A percentile compares a stretch with the other conserved stretches of the same genome.
Evolutionary conservation across 1,284 basidiomycete species (phyloP).

Genomic region (Schizophyllum amplum): DNA sequence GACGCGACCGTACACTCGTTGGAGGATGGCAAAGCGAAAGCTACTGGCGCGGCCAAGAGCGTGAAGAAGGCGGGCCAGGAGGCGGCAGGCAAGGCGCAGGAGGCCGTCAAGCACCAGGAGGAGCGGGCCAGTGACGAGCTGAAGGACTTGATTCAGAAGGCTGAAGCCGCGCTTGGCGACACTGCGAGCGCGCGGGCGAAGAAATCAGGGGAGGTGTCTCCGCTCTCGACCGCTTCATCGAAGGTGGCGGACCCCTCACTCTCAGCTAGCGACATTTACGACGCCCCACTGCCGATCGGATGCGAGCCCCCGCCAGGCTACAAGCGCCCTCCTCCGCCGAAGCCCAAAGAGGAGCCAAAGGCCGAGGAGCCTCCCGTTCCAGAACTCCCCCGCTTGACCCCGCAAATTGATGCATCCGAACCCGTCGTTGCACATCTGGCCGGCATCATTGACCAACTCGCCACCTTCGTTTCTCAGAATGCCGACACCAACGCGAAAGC

Average conservation of each 20-base stretch:
- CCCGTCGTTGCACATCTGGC: slow-evolving; percentile 92
- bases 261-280: slow-evolving; percentile 47
- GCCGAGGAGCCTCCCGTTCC: slow-evolving; percentile 16
- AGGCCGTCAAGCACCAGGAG: slow-evolving; percentile 38
- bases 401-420: slow-evolving; percentile 66
- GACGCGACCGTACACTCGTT: slow-evolving; percentile 22
- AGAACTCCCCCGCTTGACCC: slow-evolving; percentile 56
- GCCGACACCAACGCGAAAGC: slow-evolving; percentile 63
- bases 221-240: slow-evolving; percentile 22
- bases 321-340: slow-evolving; percentile 43
- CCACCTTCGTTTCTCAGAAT: slow-evolving; percentile 72
- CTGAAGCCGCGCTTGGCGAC: slow-evolving; percentile 54
- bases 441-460: slow-evolving; percentile 88
- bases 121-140: slow-evolving; percentile 55
- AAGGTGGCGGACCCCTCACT: slow-evolving; percentile 17
- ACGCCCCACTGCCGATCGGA: slow-evolving; percentile 75
- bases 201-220: slow-evolving; percentile 19
- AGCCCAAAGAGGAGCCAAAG: slow-evolving; percentile 13
- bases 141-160: slow-evolving; percentile 55
- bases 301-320: slow-evolving; percentile 90
- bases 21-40: slow-evolving; percentile 11
- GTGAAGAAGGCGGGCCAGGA: slow-evolving; percentile 23
- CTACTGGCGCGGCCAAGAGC: neutral
- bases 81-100: slow-evolving; percentile 31
- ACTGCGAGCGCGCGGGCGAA: slow-evolving; percentile 23